Evolutionary conservation across 1,284 basidiomycete genomes (phyloP).

Genomic region (Trichosporon faecale): DNA sequence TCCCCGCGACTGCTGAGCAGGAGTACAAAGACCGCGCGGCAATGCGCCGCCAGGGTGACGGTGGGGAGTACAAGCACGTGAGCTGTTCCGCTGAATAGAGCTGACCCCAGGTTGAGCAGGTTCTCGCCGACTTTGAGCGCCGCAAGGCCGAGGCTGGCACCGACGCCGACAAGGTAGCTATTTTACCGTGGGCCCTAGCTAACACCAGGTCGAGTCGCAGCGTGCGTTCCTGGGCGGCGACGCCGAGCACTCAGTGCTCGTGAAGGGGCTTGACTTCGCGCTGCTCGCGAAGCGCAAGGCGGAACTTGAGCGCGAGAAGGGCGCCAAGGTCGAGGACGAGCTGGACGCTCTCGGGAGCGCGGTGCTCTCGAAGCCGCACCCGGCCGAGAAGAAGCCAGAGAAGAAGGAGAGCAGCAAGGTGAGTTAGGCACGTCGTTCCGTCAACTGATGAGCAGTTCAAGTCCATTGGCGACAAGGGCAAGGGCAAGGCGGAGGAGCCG

Average conservation of each 20-base stretch:
- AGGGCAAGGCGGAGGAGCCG: slow-evolving; percentile 14
- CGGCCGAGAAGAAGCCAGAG: slow-evolving; percentile 65
- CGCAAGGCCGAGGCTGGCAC: slow-evolving; percentile 62
- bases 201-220: slow-evolving; percentile 66
- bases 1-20: slow-evolving; percentile 18
- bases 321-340: slow-evolving; percentile 67
- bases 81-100: slow-evolving; percentile 16
- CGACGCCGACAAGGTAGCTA: slow-evolving; percentile 41
- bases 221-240: slow-evolving; percentile 84
- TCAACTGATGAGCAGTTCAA: slow-evolving; percentile 1
- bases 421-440: slow-evolving; percentile 17
- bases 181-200: not conserved
- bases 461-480: slow-evolving; percentile 13
- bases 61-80: slow-evolving; percentile 49
- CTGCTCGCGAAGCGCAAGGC: slow-evolving; percentile 80
- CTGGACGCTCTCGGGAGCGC: slow-evolving; percentile 59
- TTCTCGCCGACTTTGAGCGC: slow-evolving; percentile 74
- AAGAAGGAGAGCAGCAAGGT: slow-evolving; percentile 48
- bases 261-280: slow-evolving; percentile 83
- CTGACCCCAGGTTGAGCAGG: slow-evolving; percentile 63
- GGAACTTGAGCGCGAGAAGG: slow-evolving; percentile 55
- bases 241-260: slow-evolving; percentile 74
- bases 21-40: slow-evolving; percentile 51
- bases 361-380: slow-evolving; percentile 57
- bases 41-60: slow-evolving; percentile 42